A percentile compares a stretch with the other conserved stretches of the same genome.
Evolutionary conservation across 306 rosid species (phyloP).

Genomic region (Medicago truncatula): MtrunA17r5.0-ANR NC_053045.1:29984501-29985000

Average conservation of each 20-base stretch:
- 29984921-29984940: slow-evolving; percentile 1
- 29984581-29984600: neutral
- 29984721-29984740: neutral
- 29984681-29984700: neutral
- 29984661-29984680: neutral
- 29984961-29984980: slow-evolving; percentile 27
- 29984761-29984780: neutral
- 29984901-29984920: slow-evolving; percentile 1
- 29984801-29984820: neutral
- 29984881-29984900: slow-evolving; percentile 9
- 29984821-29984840: too few relatives aligned
- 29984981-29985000: neutral
- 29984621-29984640: neutral
- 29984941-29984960: slow-evolving; percentile 17
- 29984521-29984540: slow-evolving; percentile 8
- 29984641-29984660: neutral
- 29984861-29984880: neutral
- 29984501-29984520: neutral
- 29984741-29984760: neutral
- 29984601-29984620: neutral
- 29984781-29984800: neutral
- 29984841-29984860: neutral
- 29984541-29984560: neutral
- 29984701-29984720: neutral
- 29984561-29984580: neutral